phyloP scores from a whole-genome alignment of 768 basidiomycete genomes.

The Phylloporus sp. region DNA sequence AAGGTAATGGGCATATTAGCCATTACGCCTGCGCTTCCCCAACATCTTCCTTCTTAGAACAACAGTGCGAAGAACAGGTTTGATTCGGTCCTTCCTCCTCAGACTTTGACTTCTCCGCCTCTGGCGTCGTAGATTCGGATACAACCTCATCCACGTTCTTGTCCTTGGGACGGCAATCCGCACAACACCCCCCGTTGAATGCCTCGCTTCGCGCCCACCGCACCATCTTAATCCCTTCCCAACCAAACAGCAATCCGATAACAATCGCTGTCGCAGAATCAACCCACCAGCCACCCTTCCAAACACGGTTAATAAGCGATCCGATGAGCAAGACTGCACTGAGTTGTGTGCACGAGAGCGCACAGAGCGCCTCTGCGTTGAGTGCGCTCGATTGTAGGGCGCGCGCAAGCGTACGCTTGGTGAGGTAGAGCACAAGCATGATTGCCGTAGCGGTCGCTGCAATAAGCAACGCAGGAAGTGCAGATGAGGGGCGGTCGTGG shows the following conservation, averaged over 20 bases:
- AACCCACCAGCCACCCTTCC: constrained; percentile 48
- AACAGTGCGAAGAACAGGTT: constrained; percentile 1
- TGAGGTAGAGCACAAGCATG: constrained; percentile 40
- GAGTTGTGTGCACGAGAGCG: constrained; percentile 42
- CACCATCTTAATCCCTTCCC: constrained; percentile 44
- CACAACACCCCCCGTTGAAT: constrained; percentile 40
- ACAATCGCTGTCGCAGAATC: constrained; percentile 42
- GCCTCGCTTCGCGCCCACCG: constrained; percentile 33
- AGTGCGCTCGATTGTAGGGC: constrained; percentile 43
- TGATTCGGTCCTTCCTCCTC: not conserved
- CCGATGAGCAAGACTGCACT: constrained; percentile 42
- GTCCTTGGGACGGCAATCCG: not conserved
- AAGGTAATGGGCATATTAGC: too few species aligned
- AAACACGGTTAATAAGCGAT: constrained; percentile 35
- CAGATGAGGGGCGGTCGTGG: constrained; percentile 36
- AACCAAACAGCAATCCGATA: constrained; percentile 38
- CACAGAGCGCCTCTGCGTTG: constrained; percentile 42
- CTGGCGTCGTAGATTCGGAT: not conserved
- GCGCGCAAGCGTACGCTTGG: constrained; percentile 44
- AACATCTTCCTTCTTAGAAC: not conserved
- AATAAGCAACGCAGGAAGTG: constrained; percentile 42
- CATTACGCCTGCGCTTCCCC: not conserved
- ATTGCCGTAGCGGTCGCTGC: constrained; percentile 38
- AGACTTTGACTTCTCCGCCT: not conserved
- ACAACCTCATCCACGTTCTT: not conserved